Evolutionary conservation across 2,329 filamentous ascomycete species (phyloP).

Genomic region (Penicillium sp.): DNA sequence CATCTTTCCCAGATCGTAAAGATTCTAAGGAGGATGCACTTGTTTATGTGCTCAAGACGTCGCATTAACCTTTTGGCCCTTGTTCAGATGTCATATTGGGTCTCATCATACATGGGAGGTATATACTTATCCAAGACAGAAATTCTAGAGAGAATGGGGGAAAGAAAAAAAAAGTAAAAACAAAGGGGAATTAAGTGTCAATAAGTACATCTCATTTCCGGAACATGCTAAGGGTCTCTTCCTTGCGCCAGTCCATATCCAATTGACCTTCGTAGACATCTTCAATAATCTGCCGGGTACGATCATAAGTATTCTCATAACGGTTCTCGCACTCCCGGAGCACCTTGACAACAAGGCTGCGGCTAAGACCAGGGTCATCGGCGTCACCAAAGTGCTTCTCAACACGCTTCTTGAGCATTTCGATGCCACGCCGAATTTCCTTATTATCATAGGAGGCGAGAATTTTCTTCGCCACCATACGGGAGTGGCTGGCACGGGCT

Average conservation of each 20-base stretch:
- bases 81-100: too few relatives aligned
- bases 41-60: too few relatives aligned
- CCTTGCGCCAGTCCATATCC: conserved; percentile 49
- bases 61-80: too few relatives aligned
- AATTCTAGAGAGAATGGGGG: neutral
- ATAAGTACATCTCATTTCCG: conserved; percentile 30
- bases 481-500: conserved; percentile 77
- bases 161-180: conserved; percentile 7
- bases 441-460: conserved; percentile 75
- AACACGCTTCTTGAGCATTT: conserved; percentile 82
- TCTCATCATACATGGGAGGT: too few relatives aligned
- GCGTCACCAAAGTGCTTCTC: conserved; percentile 97
- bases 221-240: conserved; percentile 45
- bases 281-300: conserved; percentile 46
- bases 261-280: conserved; percentile 47
- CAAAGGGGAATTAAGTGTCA: conserved; percentile 1
- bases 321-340: conserved; percentile 58
- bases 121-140: too few relatives aligned
- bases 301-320: conserved; percentile 55
- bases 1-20: too few relatives aligned
- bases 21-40: too few relatives aligned
- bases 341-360: conserved; percentile 59
- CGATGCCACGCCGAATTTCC: conserved; percentile 86
- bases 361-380: conserved; percentile 67
- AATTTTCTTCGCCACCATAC: conserved; percentile 80